Conservation (phyloP, 2,329 filamentous ascomycete genomes). For the Eutypa lata region DNA sequence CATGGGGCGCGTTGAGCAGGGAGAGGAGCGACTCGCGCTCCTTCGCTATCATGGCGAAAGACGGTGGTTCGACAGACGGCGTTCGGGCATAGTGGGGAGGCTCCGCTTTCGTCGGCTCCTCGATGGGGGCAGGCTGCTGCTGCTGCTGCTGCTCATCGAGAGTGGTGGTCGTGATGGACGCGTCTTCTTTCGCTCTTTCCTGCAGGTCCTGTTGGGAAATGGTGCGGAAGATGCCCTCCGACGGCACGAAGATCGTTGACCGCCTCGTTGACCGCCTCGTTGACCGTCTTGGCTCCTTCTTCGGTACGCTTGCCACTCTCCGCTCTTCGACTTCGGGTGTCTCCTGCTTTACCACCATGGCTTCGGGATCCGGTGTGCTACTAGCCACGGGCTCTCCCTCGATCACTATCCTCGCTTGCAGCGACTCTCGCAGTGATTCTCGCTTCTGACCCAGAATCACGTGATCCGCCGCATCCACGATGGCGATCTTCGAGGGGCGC, state of each 20-base stretch:
- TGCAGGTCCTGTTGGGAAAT: conserved; percentile 53
- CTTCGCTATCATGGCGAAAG: conserved; percentile 52
- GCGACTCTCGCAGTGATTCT: conserved; percentile 13
- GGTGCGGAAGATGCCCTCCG: conserved; percentile 61
- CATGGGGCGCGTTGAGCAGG: conserved; percentile 55
- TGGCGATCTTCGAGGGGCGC: conserved; percentile 30
- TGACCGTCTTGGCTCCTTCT: conserved; percentile 43
- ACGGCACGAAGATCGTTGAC: conserved; percentile 57
- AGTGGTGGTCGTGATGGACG: no score
- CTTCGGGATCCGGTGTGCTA: conserved; percentile 14
- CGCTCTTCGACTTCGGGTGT: conserved; percentile 16
- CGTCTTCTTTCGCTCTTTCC: conserved; percentile 34
- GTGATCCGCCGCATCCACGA: conserved; percentile 40
- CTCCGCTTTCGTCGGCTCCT: conserved; percentile 26
- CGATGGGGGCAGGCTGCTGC: conserved; percentile 7
- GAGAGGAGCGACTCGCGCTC: conserved; percentile 59
- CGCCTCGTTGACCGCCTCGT: conserved; percentile 45
- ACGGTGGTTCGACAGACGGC: conserved; percentile 60
- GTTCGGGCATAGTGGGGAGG: conserved; percentile 51
- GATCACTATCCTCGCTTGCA: conserved; percentile 27
- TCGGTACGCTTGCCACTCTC: conserved; percentile 15
- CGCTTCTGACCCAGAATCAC: conserved; percentile 38
- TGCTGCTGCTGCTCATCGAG: not conserved
- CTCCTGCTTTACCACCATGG: not conserved
- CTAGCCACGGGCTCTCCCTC: conserved; percentile 10